Percentiles rank a stretch among this genome's conserved stretches.
Conservation (phyloP, 2,329 filamentous ascomycete genomes). For the Fusarium nelsonii region DNA sequence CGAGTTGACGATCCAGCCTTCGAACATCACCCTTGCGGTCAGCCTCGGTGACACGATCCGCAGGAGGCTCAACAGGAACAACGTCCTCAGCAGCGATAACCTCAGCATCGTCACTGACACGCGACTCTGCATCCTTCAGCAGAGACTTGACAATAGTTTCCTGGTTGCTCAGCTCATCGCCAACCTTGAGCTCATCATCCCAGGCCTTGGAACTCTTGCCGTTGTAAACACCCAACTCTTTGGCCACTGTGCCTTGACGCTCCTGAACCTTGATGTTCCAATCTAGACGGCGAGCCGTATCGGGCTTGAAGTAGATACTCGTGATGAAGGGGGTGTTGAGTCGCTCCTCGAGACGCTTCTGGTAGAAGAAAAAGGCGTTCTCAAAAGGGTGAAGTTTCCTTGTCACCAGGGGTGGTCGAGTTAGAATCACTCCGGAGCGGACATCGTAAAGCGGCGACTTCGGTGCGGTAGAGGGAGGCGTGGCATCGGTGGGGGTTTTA, state of each 20-base stretch:
- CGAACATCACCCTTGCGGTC: constrained; percentile 79
- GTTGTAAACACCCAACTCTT: constrained; percentile 88
- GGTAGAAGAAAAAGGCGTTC: constrained; percentile 94
- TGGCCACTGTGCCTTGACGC: constrained; percentile 77
- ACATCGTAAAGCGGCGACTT: constrained; percentile 59
- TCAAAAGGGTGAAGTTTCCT: constrained; percentile 88
- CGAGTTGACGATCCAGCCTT: constrained; percentile 83
- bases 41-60: constrained; percentile 79
- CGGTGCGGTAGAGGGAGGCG: constrained; percentile 39
- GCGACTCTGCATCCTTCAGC: constrained; percentile 78
- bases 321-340: constrained; percentile 87
- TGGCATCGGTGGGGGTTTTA: constrained; percentile 31
- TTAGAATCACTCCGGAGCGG: constrained; percentile 81
- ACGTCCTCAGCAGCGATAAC: constrained; percentile 68
- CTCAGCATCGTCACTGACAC: constrained; percentile 71
- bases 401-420: constrained; percentile 88
- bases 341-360: constrained; percentile 95
- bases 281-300: constrained; percentile 85
- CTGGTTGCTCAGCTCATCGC: constrained; percentile 74
- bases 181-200: constrained; percentile 91
- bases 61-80: constrained; percentile 76
- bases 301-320: constrained; percentile 94
- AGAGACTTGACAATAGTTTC: constrained; percentile 75
- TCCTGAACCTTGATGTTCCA: constrained; percentile 89
- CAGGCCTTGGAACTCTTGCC: constrained; percentile 77